Conservation (phyloP, 208 protist species). For the Crithidia brevicula region DNA sequence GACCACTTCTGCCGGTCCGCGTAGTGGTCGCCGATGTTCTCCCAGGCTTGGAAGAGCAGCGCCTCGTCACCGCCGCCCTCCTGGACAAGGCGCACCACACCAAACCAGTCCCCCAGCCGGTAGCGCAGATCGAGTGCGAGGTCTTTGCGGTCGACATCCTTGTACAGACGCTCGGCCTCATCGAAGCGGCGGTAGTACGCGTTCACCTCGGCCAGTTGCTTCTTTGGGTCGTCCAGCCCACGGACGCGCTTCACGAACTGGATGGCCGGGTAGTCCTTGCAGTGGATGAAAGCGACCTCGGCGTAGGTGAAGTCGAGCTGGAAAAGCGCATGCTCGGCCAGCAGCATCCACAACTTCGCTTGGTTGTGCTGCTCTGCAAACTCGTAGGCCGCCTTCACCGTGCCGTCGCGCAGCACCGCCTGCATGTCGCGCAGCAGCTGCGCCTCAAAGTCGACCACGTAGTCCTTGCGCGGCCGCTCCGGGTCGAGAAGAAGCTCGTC, state of each 20-base stretch:
- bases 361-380: constrained; percentile 94
- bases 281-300: constrained; percentile 95
- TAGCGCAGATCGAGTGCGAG: constrained; percentile 94
- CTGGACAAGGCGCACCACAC: constrained; percentile 93
- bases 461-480: constrained; percentile 87
- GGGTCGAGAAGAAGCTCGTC: constrained; percentile 95
- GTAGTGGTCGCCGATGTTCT: constrained; percentile 97
- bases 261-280: constrained; percentile 95
- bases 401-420: constrained; percentile 55
- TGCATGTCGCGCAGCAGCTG: constrained; percentile 89
- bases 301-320: constrained; percentile 89
- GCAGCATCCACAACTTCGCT: constrained; percentile 91
- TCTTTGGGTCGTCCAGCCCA: constrained; percentile 90
- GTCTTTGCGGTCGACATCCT: constrained; percentile 96
- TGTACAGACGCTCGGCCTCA: constrained; percentile 96
- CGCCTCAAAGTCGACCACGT: constrained; percentile 90
- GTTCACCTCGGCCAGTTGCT: constrained; percentile 96
- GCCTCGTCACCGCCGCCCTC: constrained; percentile 93
- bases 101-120: constrained; percentile 95
- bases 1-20: constrained; percentile 94
- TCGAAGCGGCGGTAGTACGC: constrained; percentile 96
- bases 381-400: constrained; percentile 88
- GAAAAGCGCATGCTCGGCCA: constrained; percentile 94
- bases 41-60: constrained; percentile 87
- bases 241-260: constrained; percentile 96